phyloP scores from a whole-genome alignment of 2,329 filamentous ascomycete species.

The Pseudomassariella vexata region DNA sequence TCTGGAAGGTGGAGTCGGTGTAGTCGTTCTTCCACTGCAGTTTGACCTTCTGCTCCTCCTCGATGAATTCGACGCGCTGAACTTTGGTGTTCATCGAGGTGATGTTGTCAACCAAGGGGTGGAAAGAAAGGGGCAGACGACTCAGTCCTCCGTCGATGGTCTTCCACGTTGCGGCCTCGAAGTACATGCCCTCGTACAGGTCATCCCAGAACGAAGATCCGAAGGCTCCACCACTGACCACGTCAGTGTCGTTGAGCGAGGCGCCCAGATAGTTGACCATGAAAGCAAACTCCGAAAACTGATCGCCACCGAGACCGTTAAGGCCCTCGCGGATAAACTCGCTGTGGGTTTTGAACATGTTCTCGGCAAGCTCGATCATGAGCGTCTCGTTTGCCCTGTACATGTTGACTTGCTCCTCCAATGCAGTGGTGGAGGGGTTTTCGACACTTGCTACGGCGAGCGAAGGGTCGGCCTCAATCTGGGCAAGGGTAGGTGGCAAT shows the following conservation, averaged over 20 bases:
- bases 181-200: slow-evolving; percentile 54
- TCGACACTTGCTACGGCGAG: slow-evolving; percentile 27
- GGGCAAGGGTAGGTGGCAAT: slow-evolving; percentile 43
- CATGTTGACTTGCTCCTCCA: slow-evolving; percentile 30
- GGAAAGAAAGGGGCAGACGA: slow-evolving; percentile 56
- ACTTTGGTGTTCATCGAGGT: slow-evolving; percentile 53
- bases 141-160: slow-evolving; percentile 55
- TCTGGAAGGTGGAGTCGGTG: slow-evolving; percentile 32
- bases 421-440: slow-evolving; percentile 23
- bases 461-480: slow-evolving; percentile 39
- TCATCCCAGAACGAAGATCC: slow-evolving; percentile 39
- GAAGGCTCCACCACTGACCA: slow-evolving; percentile 33
- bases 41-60: slow-evolving; percentile 44
- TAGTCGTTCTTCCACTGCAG: slow-evolving; percentile 49
- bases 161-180: slow-evolving; percentile 52
- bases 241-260: slow-evolving; percentile 48
- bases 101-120: slow-evolving; percentile 51
- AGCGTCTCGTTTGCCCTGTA: slow-evolving; percentile 29
- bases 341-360: slow-evolving; percentile 38
- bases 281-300: slow-evolving; percentile 61
- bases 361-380: slow-evolving; percentile 29
- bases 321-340: slow-evolving; percentile 25
- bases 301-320: slow-evolving; percentile 45
- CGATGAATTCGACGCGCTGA: slow-evolving; percentile 48
- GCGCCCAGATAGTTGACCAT: slow-evolving; percentile 52